Base-by-base conservation (phyloP, 306 rosid species). In the Prosopis cineraria region DNA sequence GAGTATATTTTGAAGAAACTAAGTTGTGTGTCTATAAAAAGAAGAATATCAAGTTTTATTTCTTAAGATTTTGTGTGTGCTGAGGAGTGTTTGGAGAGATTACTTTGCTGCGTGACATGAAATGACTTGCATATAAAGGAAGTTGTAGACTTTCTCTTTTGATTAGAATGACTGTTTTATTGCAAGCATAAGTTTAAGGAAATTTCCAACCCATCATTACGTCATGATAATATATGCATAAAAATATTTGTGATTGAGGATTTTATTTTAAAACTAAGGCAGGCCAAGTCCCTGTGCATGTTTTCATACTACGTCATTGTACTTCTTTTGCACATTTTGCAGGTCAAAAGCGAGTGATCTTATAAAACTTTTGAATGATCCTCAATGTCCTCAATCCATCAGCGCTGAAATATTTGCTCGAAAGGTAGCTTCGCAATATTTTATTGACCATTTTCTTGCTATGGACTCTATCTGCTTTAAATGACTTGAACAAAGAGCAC, bases 321-420 rank as follows among this genome's bases (percentile, higher is more conserved):
- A 68, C 80, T 76, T 63, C 10, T 65, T 77, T 74, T 77, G 40
- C 44, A 13, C 70, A 72, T 84, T 82, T 47, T 91, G 85, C 86
- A 94, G 98, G 74, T 81, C 88, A 76, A 94, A 92, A 85, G 89
- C 96, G 24, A 65, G 27, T 25, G 96, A 89, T 25, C 85, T 94
- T 55, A 52, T 79, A 64, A 85, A 87, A 80, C 84, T 90, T 82
- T 79, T 94, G 66, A 83, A 77, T 56, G 89, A 79, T 81, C 83
- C 88, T 41, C 85, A 33, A 48, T 86, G 86, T 76, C 98, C 96
- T 31, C 96, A 79, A 73, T 82, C 94, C 71, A 74, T 92, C 82
- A 87, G 93, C 79, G n/a, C 73, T 75, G 91, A 80, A 81, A 83
- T 81, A 47, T 92, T 94, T 82, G 92, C 89, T 40, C 92, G 86